Percentiles rank a stretch among this genome's conserved stretches.
Evolutionary conservation across 164 flowering plant genomes (phyloP).

Genomic region (Cinnamomum chago): DNA sequence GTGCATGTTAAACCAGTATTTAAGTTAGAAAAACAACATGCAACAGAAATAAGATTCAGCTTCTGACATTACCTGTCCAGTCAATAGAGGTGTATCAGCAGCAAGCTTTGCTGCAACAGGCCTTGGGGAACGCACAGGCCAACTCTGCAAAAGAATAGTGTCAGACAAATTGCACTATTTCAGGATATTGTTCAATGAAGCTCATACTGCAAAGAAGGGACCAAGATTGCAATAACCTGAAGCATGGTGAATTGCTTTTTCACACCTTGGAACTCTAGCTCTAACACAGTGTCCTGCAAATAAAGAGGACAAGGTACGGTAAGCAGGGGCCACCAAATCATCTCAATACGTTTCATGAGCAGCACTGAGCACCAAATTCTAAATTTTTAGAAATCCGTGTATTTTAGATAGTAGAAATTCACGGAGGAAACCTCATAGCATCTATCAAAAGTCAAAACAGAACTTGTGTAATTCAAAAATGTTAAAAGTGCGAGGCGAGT

Average conservation of each 20-base stretch:
- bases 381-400: background rate
- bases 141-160: conserved; percentile 45
- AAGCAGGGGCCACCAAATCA: background rate
- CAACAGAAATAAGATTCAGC: background rate
- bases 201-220: background rate
- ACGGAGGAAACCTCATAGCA: too few relatives aligned
- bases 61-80: conserved; percentile 78
- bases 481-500: too few relatives aligned
- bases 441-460: too few relatives aligned
- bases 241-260: conserved; percentile 91
- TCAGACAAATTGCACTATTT: background rate
- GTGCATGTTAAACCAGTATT: background rate
- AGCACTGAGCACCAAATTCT: background rate
- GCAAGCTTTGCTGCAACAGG: conserved; percentile 98
- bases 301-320: background rate
- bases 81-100: conserved; percentile 97
- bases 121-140: conserved; percentile 99
- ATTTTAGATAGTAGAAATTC: background rate
- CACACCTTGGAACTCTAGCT: conserved; percentile 99
- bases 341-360: background rate
- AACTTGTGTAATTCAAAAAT: too few relatives aligned
- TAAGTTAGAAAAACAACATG: background rate
- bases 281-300: conserved; percentile 89
- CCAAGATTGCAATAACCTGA: conserved; percentile 51
- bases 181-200: background rate